A percentile compares a stretch with the other conserved stretches of the same genome.
These are phyloP conservation scores for Insectozyma bohioensis DNA, from an alignment of 1,139 yeast genomes.

Conservation along the genomic window DNA sequence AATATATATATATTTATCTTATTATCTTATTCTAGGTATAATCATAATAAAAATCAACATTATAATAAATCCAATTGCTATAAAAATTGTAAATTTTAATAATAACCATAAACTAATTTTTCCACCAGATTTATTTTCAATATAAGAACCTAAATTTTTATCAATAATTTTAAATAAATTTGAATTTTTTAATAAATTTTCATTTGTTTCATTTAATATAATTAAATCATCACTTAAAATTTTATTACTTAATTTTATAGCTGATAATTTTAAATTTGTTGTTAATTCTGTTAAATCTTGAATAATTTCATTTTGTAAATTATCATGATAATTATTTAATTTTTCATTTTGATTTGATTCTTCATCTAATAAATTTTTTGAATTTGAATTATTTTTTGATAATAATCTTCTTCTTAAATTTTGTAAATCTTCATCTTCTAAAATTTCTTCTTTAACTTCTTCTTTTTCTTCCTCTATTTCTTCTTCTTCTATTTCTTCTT, in stretches of 20 bases:
- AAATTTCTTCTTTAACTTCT: slow-evolving; percentile 2
- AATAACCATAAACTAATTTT: slow-evolving; percentile 38
- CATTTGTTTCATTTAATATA: slow-evolving; percentile 37
- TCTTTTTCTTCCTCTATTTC: slow-evolving; percentile 5
- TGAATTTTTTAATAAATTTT: slow-evolving; percentile 37
- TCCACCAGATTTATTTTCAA: slow-evolving; percentile 38
- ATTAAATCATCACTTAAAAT: slow-evolving; percentile 38
- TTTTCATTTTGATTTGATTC: slow-evolving; percentile 8
- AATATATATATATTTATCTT: slow-evolving; percentile 4
- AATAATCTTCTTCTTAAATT: slow-evolving; percentile 28
- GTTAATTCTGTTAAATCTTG: slow-evolving; percentile 40
- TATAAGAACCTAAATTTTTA: slow-evolving; percentile 36
- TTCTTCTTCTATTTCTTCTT: background rate
- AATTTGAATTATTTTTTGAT: slow-evolving; percentile 15
- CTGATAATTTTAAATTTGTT: slow-evolving; percentile 35
- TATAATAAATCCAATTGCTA: slow-evolving; percentile 26
- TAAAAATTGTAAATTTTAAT: slow-evolving; percentile 26
- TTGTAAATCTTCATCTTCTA: slow-evolving; percentile 20
- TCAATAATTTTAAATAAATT: slow-evolving; percentile 39
- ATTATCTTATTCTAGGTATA: slow-evolving; percentile 24
- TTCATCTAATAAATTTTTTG: slow-evolving; percentile 8
- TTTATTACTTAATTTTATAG: slow-evolving; percentile 30
- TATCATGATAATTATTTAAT: slow-evolving; percentile 40
- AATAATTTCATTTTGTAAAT: slow-evolving; percentile 42
- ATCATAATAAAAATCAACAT: slow-evolving; percentile 28